Evolutionary conservation across 1,284 basidiomycete genomes (phyloP), one percentile per base, ranked within the genome.

Genomic region (Sporisorium exsertum): DNA sequence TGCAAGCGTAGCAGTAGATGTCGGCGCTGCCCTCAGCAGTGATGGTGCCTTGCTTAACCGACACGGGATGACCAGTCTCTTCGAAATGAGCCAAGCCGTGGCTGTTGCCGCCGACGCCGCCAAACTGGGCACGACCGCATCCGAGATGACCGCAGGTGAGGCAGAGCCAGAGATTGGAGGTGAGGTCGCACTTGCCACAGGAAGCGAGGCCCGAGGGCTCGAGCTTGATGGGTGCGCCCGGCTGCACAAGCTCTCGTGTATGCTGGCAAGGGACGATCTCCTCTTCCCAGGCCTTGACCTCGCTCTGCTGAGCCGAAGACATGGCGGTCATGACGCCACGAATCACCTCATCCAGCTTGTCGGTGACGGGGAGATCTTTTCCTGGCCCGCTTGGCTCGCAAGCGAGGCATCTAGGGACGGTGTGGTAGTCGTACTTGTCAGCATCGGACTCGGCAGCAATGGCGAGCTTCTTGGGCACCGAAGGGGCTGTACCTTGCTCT

Each of bases 211-310:
- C 71, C 15, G 61, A 66, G 1, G 77, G 76, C 40, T 81, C 76
- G 12, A 84, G 79, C 61, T 68, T 67, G 49, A 53, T 60, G 15
- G 72, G 62, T n/a, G 72, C 76, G 4, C 64, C 78, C 1, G 72
- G 75, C 64, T 64, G 95, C 56, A 92, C 88, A 0, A 99, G 88
- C 15, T 90, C 90, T 10, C 92, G 87, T 0, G 94, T 93, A 82
- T 99, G 96, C 82, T 94, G 91, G 87, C 96, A 99, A 3, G 93
- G 87, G 0, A 89, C 83, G 33, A 97, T 92, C 83, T 98, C 96
- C 86, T 98, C 95, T 83, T 97, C 94, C 96, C 97, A 99, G 2
- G 95, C 93, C 86, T 97, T 93, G 64, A 99, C 93, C 83, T 98
- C 95, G 1, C 92, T 93, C 82, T 95, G 92, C 58, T 94, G 92